Evolutionary conservation across 306 rosid genomes (phyloP).

Genomic region (Sindora glabra): DNA sequence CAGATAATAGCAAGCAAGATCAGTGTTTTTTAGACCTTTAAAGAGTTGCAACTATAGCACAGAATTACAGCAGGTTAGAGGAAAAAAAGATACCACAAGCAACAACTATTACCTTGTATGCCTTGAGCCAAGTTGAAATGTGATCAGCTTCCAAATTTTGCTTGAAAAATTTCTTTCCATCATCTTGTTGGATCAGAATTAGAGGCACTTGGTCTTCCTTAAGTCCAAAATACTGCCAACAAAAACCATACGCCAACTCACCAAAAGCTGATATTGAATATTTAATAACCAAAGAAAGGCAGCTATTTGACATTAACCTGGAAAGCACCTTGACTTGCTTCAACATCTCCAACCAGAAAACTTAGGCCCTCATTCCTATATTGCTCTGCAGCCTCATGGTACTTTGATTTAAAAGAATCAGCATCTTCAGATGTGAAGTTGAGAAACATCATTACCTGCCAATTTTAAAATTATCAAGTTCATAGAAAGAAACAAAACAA

Average conservation of each 20-base stretch:
- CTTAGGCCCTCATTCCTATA: constrained; percentile 50
- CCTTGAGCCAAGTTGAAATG: constrained; percentile 71
- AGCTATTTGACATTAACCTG: constrained; percentile 45
- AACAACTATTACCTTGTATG: constrained; percentile 55
- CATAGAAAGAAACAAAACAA: background rate
- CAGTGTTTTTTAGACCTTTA: background rate
- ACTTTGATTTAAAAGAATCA: constrained; percentile 56
- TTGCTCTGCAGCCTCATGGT: constrained; percentile 69
- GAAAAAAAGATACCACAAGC: background rate
- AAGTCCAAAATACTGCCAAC: constrained; percentile 74
- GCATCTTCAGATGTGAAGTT: constrained; percentile 53
- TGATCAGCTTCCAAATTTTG: constrained; percentile 58
- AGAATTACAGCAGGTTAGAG: background rate
- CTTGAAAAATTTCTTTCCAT: constrained; percentile 66
- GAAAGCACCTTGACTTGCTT: constrained; percentile 69
- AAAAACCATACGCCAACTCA: constrained; percentile 15
- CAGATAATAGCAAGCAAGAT: background rate
- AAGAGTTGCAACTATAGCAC: background rate
- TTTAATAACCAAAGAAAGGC: background rate
- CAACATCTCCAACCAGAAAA: constrained; percentile 74
- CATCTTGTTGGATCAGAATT: constrained; percentile 56
- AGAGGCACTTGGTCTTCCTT: constrained; percentile 79
- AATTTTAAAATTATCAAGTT: constrained; percentile 16
- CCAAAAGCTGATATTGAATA: constrained; percentile 3
- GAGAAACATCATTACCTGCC: constrained; percentile 84